Conservation (phyloP, 768 basidiomycete species). For the Boletus tylopilopsis region DNA sequence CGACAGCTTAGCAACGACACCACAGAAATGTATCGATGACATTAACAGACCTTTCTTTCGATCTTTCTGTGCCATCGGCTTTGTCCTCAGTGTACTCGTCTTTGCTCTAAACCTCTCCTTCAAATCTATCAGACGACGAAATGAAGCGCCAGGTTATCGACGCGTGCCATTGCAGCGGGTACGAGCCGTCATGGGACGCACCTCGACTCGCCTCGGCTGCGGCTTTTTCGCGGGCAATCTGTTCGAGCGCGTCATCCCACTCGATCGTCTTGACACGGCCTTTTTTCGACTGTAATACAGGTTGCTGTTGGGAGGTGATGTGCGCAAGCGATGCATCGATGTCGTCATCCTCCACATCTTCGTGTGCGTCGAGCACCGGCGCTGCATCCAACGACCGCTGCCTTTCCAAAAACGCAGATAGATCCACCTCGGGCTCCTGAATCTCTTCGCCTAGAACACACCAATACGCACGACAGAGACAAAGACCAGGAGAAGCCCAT, state of each 20-base stretch:
- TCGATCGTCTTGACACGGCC: conserved; percentile 60
- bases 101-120: conserved; percentile 58
- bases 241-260: conserved; percentile 67
- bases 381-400: conserved; percentile 48
- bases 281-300: conserved; percentile 42
- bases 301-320: conserved; percentile 35
- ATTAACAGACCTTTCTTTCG: conserved; percentile 38
- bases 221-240: conserved; percentile 64
- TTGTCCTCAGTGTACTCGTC: conserved; percentile 42
- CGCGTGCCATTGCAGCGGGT: too few species aligned
- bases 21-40: not conserved
- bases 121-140: conserved; percentile 40
- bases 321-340: conserved; percentile 58
- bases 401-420: conserved; percentile 61
- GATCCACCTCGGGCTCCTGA: conserved; percentile 68
- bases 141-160: not conserved
- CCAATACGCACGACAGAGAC: too few species aligned
- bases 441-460: conserved; percentile 60
- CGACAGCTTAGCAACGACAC: not conserved
- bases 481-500: not conserved
- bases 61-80: conserved; percentile 32
- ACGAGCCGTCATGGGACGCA: conserved; percentile 24
- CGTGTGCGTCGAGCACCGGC: conserved; percentile 22
- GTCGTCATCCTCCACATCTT: conserved; percentile 53
- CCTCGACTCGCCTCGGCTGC: conserved; percentile 76